Base-by-base conservation (phyloP, 805 yeast genomes). In the Maudiozyma bulderi region DNA sequence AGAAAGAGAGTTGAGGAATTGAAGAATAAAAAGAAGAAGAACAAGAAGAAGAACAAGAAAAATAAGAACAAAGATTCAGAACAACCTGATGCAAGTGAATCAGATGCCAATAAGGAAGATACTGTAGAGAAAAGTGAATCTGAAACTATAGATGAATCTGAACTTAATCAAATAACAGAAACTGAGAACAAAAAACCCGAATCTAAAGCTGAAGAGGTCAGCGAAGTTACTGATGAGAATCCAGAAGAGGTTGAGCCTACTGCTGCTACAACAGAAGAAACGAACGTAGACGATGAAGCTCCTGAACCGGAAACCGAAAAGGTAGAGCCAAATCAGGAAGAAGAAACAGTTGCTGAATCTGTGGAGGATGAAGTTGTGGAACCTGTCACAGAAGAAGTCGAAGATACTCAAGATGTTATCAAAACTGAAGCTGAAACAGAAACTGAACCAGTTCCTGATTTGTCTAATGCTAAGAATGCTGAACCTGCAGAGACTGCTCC, bases 1-100 rank as follows among this genome's bases (percentile, higher is more conserved):
- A 76, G 84, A 58, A 83, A 81, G 68, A 77, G 81, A 54, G 80
- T 76, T 40, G 89, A 84, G 51, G 86, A 82, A 57, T 67, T 84
- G 71, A 84, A 80, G 70, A 78, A 78, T 66, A 73, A 73, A 65
- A 72, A 69, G 61, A 77, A 73, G 61, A 75, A 73, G 64, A 71
- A 71, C 66, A 64, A 65, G 51, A 64, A 59, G 49, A 67, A 70
- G 64, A 71, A 69, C 58, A 66, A 70, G 52, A 49, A 54, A 29
- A 54, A 52, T 29, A 54, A 40, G 6, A 57, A 57, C 15, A 55
- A 47, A 11, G 51, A 54, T 41, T 26, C 48, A 39, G 50, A 32
- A 31, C 49, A 14, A 15, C 44, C 6, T 14, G 39, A n/a, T 11
- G 26, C 44, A 32, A n/a, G 14, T 20, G 47, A 49, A 40, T 33